Conservation (phyloP, 208 protist species). For the Acanthamoeba castellanii region DNA sequence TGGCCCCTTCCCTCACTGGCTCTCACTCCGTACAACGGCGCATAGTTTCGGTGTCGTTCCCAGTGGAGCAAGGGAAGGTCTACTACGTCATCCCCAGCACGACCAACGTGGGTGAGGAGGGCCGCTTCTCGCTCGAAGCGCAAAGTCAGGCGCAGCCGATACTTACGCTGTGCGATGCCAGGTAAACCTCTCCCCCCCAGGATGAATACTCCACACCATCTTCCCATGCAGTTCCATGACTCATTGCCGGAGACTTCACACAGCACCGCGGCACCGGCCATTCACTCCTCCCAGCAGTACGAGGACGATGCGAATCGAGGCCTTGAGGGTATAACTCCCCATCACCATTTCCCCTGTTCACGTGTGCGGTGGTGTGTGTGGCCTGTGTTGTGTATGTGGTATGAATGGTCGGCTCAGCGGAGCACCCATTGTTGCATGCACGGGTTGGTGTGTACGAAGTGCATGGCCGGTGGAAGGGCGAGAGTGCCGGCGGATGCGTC, state of each 20-base stretch:
- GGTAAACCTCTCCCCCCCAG: background rate
- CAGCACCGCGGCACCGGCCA: too few relatives aligned
- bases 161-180: background rate
- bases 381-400: too few relatives aligned
- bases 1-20: background rate
- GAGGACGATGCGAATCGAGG: background rate
- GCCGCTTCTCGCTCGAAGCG: conserved; percentile 25
- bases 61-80: background rate
- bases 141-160: conserved; percentile 14
- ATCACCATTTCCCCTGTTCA: too few relatives aligned
- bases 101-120: conserved; percentile 34
- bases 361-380: too few relatives aligned
- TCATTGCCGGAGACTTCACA: too few relatives aligned
- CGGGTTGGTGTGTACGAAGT: background rate
- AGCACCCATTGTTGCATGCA: too few relatives aligned
- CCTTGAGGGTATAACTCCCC: too few relatives aligned
- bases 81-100: conserved; percentile 51
- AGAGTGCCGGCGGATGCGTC: conserved; percentile 58
- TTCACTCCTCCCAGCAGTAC: background rate
- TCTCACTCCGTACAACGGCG: background rate
- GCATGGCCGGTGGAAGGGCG: conserved; percentile 42
- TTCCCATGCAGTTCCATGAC: too few relatives aligned
- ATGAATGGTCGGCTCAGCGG: background rate
- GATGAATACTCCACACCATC: too few relatives aligned
- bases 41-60: background rate